Evolutionary conservation across 768 basidiomycete genomes (phyloP).

Genomic region (Lactarius sp.): DNA sequence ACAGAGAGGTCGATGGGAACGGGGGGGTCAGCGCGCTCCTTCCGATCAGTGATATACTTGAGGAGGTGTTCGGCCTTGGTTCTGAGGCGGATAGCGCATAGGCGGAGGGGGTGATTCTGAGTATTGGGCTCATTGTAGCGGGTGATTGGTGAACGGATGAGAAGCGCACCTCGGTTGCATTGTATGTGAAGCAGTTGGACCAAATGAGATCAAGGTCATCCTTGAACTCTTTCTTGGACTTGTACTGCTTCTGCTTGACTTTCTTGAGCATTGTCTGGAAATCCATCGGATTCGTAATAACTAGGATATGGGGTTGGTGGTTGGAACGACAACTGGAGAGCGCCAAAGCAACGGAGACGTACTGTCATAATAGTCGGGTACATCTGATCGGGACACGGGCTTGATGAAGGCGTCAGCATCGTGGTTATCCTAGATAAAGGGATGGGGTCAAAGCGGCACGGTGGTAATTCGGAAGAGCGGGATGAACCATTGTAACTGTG

Average conservation of each 20-base stretch:
- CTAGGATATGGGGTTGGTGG: slow-evolving; percentile 38
- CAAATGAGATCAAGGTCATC: slow-evolving; percentile 95
- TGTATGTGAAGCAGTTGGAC: slow-evolving; percentile 92
- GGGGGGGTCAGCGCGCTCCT: slow-evolving; percentile 67
- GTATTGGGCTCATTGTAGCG: slow-evolving; percentile 5
- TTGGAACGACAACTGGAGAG: not conserved
- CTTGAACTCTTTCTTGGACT: slow-evolving; percentile 89
- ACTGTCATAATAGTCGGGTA: slow-evolving; percentile 93
- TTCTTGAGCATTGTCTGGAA: slow-evolving; percentile 88
- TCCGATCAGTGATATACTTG: slow-evolving; percentile 83
- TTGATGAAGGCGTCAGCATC: slow-evolving; percentile 92
- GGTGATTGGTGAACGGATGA: not conserved
- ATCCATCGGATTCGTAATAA: slow-evolving; percentile 95
- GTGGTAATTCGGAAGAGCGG: slow-evolving; percentile 30
- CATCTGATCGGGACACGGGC: slow-evolving; percentile 85
- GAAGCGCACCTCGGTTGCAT: slow-evolving; percentile 76
- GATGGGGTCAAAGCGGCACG: slow-evolving; percentile 27
- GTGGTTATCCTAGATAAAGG: slow-evolving; percentile 59
- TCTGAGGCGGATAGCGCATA: slow-evolving; percentile 74
- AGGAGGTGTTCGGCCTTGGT: slow-evolving; percentile 83
- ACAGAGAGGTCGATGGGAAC: slow-evolving; percentile 46
- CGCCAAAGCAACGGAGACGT: slow-evolving; percentile 30
- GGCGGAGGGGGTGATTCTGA: slow-evolving; percentile 85
- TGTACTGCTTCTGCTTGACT: slow-evolving; percentile 88
- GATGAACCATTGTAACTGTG: slow-evolving; percentile 60